Percentiles rank a stretch among this genome's conserved stretches.
phyloP scores from a whole-genome alignment of 371 early-diverging fungal species.

The Thermomucor indicae-seudaticae region DNA sequence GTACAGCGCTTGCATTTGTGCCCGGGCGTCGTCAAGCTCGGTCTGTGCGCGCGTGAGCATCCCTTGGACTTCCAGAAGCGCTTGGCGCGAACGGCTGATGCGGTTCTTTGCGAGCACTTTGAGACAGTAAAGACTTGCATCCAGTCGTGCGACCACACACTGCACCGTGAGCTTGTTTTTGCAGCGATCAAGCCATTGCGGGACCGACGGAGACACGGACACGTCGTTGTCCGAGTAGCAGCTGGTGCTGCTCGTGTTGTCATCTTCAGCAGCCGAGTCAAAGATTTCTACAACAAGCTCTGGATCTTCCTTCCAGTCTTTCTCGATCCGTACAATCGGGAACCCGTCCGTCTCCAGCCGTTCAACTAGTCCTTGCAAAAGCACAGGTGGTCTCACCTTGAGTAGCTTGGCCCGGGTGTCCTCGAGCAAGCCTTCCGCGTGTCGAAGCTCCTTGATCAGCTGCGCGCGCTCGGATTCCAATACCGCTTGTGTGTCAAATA shows the following conservation, averaged over 20 bases:
- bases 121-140: constrained; percentile 56
- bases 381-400: constrained; percentile 46
- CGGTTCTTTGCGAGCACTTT: constrained; percentile 46
- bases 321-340: constrained; percentile 26
- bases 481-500: constrained; percentile 29
- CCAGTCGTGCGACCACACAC: constrained; percentile 37
- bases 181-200: constrained; percentile 16
- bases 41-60: constrained; percentile 42
- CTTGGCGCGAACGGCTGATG: constrained; percentile 36
- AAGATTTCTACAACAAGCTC: constrained; percentile 40
- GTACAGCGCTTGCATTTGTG: constrained; percentile 44
- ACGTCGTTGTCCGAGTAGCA: not conserved
- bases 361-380: constrained; percentile 50
- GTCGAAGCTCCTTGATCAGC: constrained; percentile 33
- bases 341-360: constrained; percentile 44
- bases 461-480: constrained; percentile 24
- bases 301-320: constrained; percentile 50
- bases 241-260: constrained; percentile 7
- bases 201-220: not conserved
- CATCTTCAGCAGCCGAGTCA: constrained; percentile 14
- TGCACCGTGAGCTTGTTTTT: constrained; percentile 27
- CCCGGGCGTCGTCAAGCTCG: constrained; percentile 45
- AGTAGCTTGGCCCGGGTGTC: constrained; percentile 30
- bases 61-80: constrained; percentile 37
- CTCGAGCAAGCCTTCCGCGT: constrained; percentile 28